phyloP scores from a whole-genome alignment of 2,329 filamentous ascomycete genomes.

The Pseudocercospora fuligena region DNA sequence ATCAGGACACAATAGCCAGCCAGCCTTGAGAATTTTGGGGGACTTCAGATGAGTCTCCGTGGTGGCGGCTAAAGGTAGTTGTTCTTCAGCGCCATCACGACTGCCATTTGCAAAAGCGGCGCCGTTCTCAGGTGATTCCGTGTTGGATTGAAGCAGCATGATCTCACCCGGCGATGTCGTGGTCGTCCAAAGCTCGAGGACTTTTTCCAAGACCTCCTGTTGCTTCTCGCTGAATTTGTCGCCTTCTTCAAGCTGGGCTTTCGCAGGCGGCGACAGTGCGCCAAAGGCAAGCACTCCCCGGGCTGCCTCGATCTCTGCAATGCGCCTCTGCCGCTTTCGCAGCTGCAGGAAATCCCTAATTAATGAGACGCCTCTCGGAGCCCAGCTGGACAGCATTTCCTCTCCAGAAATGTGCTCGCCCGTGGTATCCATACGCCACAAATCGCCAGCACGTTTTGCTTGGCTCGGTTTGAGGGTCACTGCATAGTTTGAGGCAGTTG shows the following conservation, averaged over 20 bases:
- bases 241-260: slow-evolving; percentile 33
- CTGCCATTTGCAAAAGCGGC: slow-evolving; percentile 45
- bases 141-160: slow-evolving; percentile 57
- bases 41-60: slow-evolving; percentile 83
- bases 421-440: slow-evolving; percentile 95
- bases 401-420: slow-evolving; percentile 97
- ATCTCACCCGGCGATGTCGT: slow-evolving; percentile 48
- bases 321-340: slow-evolving; percentile 73
- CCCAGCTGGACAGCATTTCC: slow-evolving; percentile 82
- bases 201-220: slow-evolving; percentile 54
- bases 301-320: slow-evolving; percentile 79
- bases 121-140: slow-evolving; percentile 71
- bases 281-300: slow-evolving; percentile 61
- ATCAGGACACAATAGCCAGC: slow-evolving; percentile 81
- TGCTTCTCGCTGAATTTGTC: slow-evolving; percentile 39
- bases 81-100: slow-evolving; percentile 35
- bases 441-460: slow-evolving; percentile 86
- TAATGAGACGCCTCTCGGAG: slow-evolving; percentile 84
- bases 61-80: slow-evolving; percentile 73
- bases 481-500: slow-evolving; percentile 84
- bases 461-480: slow-evolving; percentile 84
- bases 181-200: slow-evolving; percentile 67
- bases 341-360: slow-evolving; percentile 84
- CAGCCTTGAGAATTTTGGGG: slow-evolving; percentile 72
- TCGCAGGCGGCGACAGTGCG: slow-evolving; percentile 51